phyloP scores from a whole-genome alignment of 495 filamentous ascomycete genomes.

The Aspergillus panamensis region DNA sequence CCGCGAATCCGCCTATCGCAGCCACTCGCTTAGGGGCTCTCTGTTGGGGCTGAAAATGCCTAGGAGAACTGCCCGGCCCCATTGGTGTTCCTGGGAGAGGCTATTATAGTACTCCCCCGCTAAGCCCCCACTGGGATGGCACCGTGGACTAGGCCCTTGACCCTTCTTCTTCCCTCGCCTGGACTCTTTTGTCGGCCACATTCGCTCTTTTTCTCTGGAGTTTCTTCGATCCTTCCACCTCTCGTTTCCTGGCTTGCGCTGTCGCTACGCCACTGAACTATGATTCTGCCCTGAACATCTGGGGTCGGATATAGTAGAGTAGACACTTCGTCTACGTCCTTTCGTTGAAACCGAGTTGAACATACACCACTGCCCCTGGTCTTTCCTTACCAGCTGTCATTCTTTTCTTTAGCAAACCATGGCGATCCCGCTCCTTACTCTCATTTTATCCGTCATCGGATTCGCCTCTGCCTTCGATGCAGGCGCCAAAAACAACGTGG shows the following conservation, averaged over 20 bases:
- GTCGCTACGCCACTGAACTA: slow-evolving; percentile 2
- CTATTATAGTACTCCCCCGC: not conserved
- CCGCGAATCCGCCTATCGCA: not conserved
- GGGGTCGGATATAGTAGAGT: slow-evolving; percentile 37
- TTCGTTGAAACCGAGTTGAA: slow-evolving; percentile 42
- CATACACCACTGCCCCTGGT: slow-evolving; percentile 14
- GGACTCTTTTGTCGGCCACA: too few relatives aligned
- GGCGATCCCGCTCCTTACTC: slow-evolving; percentile 30
- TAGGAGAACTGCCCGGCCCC: not conserved
- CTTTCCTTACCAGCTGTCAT: slow-evolving; percentile 24
- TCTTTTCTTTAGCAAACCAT: slow-evolving; percentile 25
- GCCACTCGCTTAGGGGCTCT: not conserved
- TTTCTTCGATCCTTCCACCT: not conserved
- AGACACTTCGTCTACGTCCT: slow-evolving; percentile 46
- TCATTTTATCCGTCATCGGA: slow-evolving; percentile 29
- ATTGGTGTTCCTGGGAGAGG: slow-evolving; percentile 20
- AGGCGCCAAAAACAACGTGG: slow-evolving; percentile 51
- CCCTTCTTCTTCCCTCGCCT: not conserved
- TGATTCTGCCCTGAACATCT: slow-evolving; percentile 13
- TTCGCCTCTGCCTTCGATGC: slow-evolving; percentile 49
- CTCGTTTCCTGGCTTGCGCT: not conserved
- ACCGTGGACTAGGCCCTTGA: not conserved
- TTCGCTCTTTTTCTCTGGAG: not conserved
- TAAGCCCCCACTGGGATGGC: not conserved
- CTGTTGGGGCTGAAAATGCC: not conserved